Evolutionary conservation across 768 basidiomycete genomes (phyloP).

Genomic region (Phlebiopsis flavidoalba): DNA sequence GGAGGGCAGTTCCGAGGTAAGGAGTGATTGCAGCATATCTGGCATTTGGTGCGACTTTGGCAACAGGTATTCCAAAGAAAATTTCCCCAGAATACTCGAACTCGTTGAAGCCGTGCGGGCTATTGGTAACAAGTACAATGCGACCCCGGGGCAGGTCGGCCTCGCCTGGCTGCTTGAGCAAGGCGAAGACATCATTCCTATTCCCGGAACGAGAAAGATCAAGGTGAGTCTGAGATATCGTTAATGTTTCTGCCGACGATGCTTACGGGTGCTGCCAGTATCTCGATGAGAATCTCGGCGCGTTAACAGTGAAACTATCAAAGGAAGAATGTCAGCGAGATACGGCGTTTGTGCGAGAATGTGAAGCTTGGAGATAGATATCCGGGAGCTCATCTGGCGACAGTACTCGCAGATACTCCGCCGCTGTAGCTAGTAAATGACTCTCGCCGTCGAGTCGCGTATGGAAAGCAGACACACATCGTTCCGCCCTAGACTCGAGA

Average conservation of each 20-base stretch:
- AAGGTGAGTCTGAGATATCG: conserved; percentile 10
- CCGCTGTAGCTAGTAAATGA: too few relatives aligned
- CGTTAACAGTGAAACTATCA: conserved; percentile 17
- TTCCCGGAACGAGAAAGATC: conserved; percentile 21
- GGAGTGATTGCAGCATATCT: background rate
- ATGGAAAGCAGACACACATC: too few relatives aligned
- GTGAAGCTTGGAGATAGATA: too few relatives aligned
- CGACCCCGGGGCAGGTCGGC: conserved; percentile 29
- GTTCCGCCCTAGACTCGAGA: too few relatives aligned
- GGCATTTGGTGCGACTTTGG: background rate
- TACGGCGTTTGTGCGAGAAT: too few relatives aligned
- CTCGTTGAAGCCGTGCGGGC: conserved; percentile 14
- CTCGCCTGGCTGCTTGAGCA: conserved; percentile 27
- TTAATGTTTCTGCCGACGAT: background rate
- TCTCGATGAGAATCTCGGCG: conserved; percentile 27
- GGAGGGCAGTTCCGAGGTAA: background rate
- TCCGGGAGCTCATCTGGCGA: too few relatives aligned
- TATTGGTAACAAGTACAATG: conserved; percentile 17
- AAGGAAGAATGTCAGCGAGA: conserved; percentile 16
- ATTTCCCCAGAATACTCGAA: conserved; percentile 29
- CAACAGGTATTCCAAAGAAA: conserved; percentile 21
- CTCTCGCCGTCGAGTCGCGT: too few relatives aligned
- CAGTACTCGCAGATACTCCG: too few relatives aligned
- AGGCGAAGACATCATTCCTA: conserved; percentile 26
- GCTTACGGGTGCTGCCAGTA: conserved; percentile 16